phyloP scores from a whole-genome alignment of 768 basidiomycete genomes.

The Boletus pseudo-olivaceus region DNA sequence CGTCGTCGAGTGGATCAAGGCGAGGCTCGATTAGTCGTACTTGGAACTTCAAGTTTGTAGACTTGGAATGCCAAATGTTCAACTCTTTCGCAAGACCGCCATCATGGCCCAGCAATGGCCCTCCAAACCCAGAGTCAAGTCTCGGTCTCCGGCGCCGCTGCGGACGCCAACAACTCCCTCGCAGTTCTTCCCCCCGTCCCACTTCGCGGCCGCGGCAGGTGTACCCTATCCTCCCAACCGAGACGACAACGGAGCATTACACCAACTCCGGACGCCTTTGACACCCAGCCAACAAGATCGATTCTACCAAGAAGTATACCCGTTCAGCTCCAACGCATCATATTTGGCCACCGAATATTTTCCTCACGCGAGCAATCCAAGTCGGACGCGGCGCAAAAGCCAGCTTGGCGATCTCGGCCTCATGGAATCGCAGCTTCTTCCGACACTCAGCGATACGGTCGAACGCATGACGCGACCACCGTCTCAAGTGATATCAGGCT shows the following conservation, averaged over 20 bases:
- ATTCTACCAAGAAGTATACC: not conserved
- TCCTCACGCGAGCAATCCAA: not conserved
- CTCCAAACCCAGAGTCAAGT: slow-evolving; percentile 31
- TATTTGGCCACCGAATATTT: slow-evolving; percentile 3
- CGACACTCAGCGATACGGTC: slow-evolving; percentile 69
- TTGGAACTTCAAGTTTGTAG: not conserved
- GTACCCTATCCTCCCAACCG: slow-evolving; percentile 18
- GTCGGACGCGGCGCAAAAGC: slow-evolving; percentile 32
- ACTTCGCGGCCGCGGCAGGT: slow-evolving; percentile 54
- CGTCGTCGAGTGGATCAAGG: slow-evolving; percentile 36
- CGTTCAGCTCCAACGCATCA: slow-evolving; percentile 18
- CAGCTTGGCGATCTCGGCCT: slow-evolving; percentile 52
- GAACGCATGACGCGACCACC: slow-evolving; percentile 67
- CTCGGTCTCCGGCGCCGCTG: slow-evolving; percentile 41
- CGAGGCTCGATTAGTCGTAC: slow-evolving; percentile 6
- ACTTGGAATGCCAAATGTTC: slow-evolving; percentile 6
- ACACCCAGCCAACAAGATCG: slow-evolving; percentile 3
- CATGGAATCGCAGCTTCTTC: slow-evolving; percentile 62
- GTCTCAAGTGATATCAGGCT: slow-evolving; percentile 22
- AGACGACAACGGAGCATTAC: not conserved
- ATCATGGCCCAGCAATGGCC: slow-evolving; percentile 12
- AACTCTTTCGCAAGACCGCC: not conserved
- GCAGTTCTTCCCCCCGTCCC: slow-evolving; percentile 51
- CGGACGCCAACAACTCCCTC: slow-evolving; percentile 29
- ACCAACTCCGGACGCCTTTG: not conserved